Evolutionary conservation across 31 red algal species (phyloP).

Genomic region (Pterothamnion heteromorphum): DNA sequence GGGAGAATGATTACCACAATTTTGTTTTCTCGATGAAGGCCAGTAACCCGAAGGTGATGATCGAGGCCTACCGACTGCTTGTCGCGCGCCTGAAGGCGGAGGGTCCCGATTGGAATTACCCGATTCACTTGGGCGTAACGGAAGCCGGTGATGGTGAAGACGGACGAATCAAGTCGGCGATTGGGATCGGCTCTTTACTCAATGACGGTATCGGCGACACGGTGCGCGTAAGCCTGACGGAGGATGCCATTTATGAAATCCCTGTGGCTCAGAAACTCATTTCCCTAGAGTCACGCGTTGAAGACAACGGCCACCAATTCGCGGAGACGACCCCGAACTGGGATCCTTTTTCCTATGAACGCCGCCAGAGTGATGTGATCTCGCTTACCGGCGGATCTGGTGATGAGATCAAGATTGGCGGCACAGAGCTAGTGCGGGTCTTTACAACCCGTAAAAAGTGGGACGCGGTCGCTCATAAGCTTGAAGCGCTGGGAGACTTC

Average conservation of each 20-base stretch:
- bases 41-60: conserved; percentile 93
- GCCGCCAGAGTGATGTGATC: not conserved
- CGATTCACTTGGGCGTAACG: conserved; percentile 96
- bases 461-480: conserved; percentile 8
- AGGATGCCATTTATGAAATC: conserved; percentile 97
- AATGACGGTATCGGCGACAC: conserved; percentile 99
- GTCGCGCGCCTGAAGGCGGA: conserved; percentile 66
- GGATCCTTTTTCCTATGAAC: not conserved
- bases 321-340: too few species aligned
- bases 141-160: conserved; percentile 99
- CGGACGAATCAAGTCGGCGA: conserved; percentile 90
- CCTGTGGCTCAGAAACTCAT: too few species aligned
- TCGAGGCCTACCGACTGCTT: conserved; percentile 93
- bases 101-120: conserved; percentile 66
- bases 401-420: not conserved
- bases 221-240: conserved; percentile 93
- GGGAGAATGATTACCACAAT: conserved; percentile 94
- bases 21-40: conserved; percentile 99
- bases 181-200: conserved; percentile 93
- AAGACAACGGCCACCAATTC: too few species aligned
- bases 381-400: too few species aligned
- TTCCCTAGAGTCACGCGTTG: too few species aligned
- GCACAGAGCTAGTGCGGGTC: not conserved
- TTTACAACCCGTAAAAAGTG: conserved; percentile 14
- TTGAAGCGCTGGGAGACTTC: not conserved